Base-by-base conservation (phyloP, 345 rosid species). In the Ceriops decandra region DNA sequence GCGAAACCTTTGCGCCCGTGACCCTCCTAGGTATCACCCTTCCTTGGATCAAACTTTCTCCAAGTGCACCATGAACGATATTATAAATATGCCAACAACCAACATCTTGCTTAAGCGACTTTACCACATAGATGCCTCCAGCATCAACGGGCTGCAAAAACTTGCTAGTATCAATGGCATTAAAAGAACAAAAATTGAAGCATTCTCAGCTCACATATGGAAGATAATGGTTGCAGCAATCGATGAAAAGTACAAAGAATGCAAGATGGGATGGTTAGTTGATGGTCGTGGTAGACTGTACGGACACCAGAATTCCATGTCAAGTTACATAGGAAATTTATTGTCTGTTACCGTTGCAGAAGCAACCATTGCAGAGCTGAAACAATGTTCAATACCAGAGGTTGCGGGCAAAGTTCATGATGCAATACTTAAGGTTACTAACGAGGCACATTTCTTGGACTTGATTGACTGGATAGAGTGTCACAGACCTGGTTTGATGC, bases 261-360 rank as follows among this genome's bases (percentile, higher is more conserved):
- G 95, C 86, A 88, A 86, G 82, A 88, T 92, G 96, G 95, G 98
- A 28, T 88, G 98, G 93, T 74, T 90, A 59, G 87, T 92, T 11
- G 96, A 90, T 7, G 98, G 98, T 30, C 74, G 95, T 5, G 72
- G 84, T 10, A 82, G 93, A 74, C 74, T 92, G 10, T 35, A 54
- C 8, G 58, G 63, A 63, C 62, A 62, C 20, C 58, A 51, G 8
- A 58, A 5, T 49, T 64, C 78, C 52, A 75, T 83, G 85, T 78
- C 95, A 11, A 79, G 77, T 74, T 87, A 90, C 84, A 86, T 88
- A 33, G 93, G 95, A 20, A 92, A 92, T n/a, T 84, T 90, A 42
- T 77, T 92, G 77, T 87, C 95, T 10, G 33, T 87, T 64, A 86
- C 88, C 51, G 77, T 85, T 27, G 91, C 83, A 75, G 96, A 92